A percentile compares a stretch with the other conserved stretches of the same genome.
phyloP scores from a whole-genome alignment of 306 rosid genomes.

The Cyamopsis tetragonoloba region DNA sequence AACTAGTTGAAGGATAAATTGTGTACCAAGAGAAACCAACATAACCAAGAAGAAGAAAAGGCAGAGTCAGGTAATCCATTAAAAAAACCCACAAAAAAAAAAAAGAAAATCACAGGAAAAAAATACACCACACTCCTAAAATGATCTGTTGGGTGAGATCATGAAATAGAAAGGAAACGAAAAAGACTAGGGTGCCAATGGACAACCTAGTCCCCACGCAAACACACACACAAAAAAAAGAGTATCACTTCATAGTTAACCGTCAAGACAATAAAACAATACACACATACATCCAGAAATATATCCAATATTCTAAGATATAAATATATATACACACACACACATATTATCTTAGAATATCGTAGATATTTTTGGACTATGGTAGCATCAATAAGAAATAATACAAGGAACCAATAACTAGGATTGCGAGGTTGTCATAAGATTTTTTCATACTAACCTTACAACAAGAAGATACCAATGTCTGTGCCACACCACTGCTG shows the following conservation, averaged over 20 bases:
- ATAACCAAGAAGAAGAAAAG: not conserved
- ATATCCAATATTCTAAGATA: too few relatives aligned
- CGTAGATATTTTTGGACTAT: too few relatives aligned
- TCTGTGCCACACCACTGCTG: conserved; percentile 64
- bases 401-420: not conserved
- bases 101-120: too few relatives aligned
- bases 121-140: not conserved
- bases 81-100: not conserved
- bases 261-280: too few relatives aligned
- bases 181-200: not conserved
- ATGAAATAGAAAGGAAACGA: not conserved
- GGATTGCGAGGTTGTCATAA: not conserved
- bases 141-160: not conserved
- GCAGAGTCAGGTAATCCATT: not conserved
- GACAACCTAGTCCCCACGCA: not conserved
- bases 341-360: not conserved
- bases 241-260: too few relatives aligned
- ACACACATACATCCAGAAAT: too few relatives aligned
- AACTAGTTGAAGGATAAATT: conserved; percentile 6
- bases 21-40: not conserved
- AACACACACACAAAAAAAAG: too few relatives aligned
- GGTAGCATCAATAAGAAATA: not conserved
- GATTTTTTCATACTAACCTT: conserved; percentile 51
- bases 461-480: conserved; percentile 69
- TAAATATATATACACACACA: not conserved